Evolutionary conservation across 2,329 filamentous ascomycete genomes (phyloP).

Genomic region (Colletotrichum trifolii): DNA sequence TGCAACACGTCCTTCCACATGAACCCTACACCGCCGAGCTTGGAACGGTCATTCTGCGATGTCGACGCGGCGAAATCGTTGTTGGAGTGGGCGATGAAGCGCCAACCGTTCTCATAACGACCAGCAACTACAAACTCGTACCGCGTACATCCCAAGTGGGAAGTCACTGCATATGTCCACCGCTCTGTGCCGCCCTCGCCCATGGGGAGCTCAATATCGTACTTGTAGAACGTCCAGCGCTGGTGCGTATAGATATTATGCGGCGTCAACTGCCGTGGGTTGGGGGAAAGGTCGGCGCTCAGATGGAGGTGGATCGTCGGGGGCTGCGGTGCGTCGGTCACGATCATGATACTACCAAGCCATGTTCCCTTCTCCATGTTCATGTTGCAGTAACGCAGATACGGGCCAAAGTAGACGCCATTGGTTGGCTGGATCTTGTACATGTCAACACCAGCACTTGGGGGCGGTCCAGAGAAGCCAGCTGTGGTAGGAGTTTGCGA

Average conservation of each 20-base stretch:
- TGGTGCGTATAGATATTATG: conserved; percentile 89
- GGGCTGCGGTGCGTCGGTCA: conserved; percentile 90
- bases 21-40: conserved; percentile 87
- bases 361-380: conserved; percentile 90
- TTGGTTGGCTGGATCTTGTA: conserved; percentile 96
- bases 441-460: conserved; percentile 88
- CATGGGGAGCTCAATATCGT: conserved; percentile 92
- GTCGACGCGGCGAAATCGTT: conserved; percentile 95
- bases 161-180: conserved; percentile 99
- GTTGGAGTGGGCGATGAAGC: conserved; percentile 94
- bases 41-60: conserved; percentile 84
- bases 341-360: conserved; percentile 92
- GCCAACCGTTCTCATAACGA: conserved; percentile 89
- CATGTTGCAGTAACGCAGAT: conserved; percentile 97
- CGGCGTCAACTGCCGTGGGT: conserved; percentile 86
- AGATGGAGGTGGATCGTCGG: conserved; percentile 96
- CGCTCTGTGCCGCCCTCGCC: conserved; percentile 81
- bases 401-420: conserved; percentile 97
- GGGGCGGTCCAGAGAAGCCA: conserved; percentile 91
- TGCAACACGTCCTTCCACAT: conserved; percentile 99
- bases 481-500: conserved; percentile 79
- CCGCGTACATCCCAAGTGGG: conserved; percentile 94
- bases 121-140: conserved; percentile 98
- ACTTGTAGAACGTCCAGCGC: conserved; percentile 95
- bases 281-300: conserved; percentile 89